A percentile compares a stretch with the other conserved stretches of the same genome.
Evolutionary conservation across 2,329 filamentous ascomycete species (phyloP).

Genomic region (Alternaria ethzedia): DNA sequence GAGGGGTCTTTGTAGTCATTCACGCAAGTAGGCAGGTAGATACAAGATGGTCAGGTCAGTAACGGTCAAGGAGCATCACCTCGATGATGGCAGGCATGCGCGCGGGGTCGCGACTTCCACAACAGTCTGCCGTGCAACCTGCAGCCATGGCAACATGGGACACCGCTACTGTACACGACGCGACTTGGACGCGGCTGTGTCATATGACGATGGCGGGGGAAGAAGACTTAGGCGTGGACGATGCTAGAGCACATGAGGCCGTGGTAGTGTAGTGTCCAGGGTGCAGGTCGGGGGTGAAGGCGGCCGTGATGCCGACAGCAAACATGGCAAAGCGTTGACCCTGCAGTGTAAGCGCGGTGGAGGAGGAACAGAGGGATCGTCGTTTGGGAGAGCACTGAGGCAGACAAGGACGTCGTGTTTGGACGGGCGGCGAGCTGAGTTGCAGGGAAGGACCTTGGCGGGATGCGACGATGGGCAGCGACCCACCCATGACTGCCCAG

Average conservation of each 20-base stretch:
- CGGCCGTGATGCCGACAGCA: conserved; percentile 10
- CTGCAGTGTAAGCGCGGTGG: background rate
- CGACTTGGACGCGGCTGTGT: conserved; percentile 1
- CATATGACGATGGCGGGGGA: background rate
- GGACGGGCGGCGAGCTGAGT: background rate
- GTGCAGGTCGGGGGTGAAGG: conserved; percentile 2
- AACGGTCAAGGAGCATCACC: background rate
- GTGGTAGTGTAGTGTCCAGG: no score
- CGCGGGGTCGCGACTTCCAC: background rate
- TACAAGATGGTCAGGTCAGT: background rate
- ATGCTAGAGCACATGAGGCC: conserved; percentile 2
- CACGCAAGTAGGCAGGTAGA: background rate
- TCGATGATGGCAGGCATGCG: background rate
- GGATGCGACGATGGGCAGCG: conserved; percentile 9
- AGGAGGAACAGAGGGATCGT: background rate
- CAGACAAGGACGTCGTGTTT: conserved; percentile 1
- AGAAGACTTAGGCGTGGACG: background rate
- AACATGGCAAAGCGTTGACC: background rate
- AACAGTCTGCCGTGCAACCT: background rate
- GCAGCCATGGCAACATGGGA: background rate
- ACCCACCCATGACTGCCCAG: conserved; percentile 11
- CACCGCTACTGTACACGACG: background rate
- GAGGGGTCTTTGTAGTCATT: background rate
- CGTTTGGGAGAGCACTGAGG: background rate
- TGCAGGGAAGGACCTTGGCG: conserved; percentile 6